phyloP scores from a whole-genome alignment of 2,329 filamentous ascomycete genomes.

The Didymella segeticola region DNA sequence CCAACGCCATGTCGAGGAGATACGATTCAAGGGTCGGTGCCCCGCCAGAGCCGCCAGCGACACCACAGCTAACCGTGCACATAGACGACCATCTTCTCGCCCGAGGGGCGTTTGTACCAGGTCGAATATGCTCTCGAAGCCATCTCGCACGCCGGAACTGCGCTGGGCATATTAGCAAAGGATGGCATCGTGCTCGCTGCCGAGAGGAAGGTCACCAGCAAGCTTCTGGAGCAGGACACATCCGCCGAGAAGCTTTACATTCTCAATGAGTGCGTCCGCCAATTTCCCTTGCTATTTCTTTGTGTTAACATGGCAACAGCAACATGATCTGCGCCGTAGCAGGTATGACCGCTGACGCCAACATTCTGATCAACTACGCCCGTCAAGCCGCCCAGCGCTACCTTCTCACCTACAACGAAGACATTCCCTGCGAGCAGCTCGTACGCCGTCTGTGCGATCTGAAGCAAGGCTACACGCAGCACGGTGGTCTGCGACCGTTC shows the following conservation, averaged over 20 bases:
- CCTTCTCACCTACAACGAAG: constrained; percentile 99
- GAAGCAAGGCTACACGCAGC: constrained; percentile 99
- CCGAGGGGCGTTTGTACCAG: constrained; percentile 97
- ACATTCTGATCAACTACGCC: constrained; percentile 99
- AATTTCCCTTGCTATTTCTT: not conserved
- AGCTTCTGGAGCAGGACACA: constrained; percentile 98
- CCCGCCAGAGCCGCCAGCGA: constrained; percentile 10
- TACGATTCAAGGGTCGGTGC: constrained; percentile 91
- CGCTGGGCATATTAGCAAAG: constrained; percentile 93
- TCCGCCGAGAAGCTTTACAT: constrained; percentile 99
- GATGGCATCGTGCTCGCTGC: constrained; percentile 98
- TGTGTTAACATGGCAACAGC: constrained; percentile 57
- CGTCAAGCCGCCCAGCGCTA: constrained; percentile 96
- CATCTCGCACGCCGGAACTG: constrained; percentile 97
- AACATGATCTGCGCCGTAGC: constrained; percentile 99
- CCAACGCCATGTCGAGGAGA: constrained; percentile 81
- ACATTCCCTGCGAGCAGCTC: constrained; percentile 98
- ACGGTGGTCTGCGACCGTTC: constrained; percentile 96
- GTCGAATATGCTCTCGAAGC: constrained; percentile 99
- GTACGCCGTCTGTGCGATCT: constrained; percentile 95
- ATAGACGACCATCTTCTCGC: constrained; percentile 99
- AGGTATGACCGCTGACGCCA: constrained; percentile 98
- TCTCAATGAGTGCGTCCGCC: constrained; percentile 81
- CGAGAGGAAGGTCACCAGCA: constrained; percentile 98
- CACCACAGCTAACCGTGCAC: constrained; percentile 29